Percentiles rank a stretch among this genome's conserved stretches.
Conservation (phyloP, 192 early-diverging fungal species). For the Umbelopsis vinacea region DNA sequence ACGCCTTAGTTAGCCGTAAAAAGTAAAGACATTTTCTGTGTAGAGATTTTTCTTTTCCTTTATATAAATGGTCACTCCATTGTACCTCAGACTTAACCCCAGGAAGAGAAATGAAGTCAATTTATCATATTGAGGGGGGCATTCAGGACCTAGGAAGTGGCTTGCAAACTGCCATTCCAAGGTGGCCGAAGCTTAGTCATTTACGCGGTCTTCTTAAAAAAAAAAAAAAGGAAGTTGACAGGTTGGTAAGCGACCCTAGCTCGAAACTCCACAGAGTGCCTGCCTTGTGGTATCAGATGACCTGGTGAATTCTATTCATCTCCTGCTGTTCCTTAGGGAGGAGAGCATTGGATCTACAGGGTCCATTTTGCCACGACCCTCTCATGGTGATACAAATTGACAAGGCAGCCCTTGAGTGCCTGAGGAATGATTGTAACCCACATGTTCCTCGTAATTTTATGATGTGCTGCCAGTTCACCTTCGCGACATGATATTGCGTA, state of each 20-base stretch:
- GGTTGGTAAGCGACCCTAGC: not conserved
- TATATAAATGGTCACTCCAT: not conserved
- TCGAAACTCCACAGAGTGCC: not conserved
- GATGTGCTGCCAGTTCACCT: not conserved
- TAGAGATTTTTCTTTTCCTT: no score
- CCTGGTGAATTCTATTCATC: not conserved
- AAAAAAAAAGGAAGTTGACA: not conserved
- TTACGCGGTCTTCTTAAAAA: not conserved
- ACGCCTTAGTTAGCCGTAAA: not conserved
- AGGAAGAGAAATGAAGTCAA: not conserved
- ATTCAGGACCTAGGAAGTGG: not conserved
- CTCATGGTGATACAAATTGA: slow-evolving; percentile 19
- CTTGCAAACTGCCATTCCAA: not conserved
- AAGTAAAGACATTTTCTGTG: no score
- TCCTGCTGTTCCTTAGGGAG: not conserved
- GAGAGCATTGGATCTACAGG: slow-evolving; percentile 16
- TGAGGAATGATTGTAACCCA: not conserved
- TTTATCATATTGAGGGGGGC: not conserved
- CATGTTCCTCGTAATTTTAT: not conserved
- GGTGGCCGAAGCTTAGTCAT: not conserved
- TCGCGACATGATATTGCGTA: not conserved
- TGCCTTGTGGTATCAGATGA: not conserved
- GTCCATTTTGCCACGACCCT: slow-evolving; percentile 20
- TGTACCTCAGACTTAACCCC: not conserved
- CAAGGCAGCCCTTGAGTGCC: not conserved